phyloP scores from a whole-genome alignment of 2,329 filamentous ascomycete species.

The Venturia pyrina region DNA sequence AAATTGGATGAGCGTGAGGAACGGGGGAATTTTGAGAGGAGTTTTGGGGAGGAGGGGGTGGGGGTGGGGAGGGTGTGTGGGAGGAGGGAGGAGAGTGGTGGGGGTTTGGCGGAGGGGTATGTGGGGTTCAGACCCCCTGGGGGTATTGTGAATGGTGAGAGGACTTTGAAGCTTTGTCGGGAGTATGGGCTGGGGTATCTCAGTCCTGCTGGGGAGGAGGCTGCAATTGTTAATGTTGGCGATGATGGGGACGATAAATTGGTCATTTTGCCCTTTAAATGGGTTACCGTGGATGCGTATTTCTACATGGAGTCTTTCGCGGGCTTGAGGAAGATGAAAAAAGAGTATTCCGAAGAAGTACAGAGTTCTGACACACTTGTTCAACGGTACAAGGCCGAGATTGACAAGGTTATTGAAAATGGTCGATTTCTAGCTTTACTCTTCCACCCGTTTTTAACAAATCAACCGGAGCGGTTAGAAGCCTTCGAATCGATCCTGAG shows the following conservation, averaged over 20 bases:
- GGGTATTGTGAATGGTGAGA: constrained; percentile 21
- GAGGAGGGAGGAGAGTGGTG: neutral
- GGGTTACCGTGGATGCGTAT: constrained; percentile 24
- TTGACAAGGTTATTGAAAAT: constrained; percentile 21
- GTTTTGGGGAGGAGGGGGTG: constrained; percentile 20
- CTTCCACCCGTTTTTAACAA: constrained; percentile 25
- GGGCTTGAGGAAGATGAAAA: constrained; percentile 20
- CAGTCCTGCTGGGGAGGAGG: constrained; percentile 23
- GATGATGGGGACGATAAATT: constrained; percentile 15
- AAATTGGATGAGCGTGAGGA: constrained; percentile 19
- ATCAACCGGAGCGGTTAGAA: constrained; percentile 17
- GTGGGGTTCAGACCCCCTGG: constrained; percentile 24
- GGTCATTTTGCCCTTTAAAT: constrained; percentile 20
- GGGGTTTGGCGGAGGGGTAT: constrained; percentile 16
- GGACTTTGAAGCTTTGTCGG: constrained; percentile 21
- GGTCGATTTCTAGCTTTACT: constrained; percentile 21
- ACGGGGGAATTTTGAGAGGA: constrained; percentile 19
- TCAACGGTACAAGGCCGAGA: constrained; percentile 17
- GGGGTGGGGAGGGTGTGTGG: constrained; percentile 15
- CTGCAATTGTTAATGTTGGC: constrained; percentile 15
- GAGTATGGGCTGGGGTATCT: constrained; percentile 22
- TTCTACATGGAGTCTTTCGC: constrained; percentile 24
- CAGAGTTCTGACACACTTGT: constrained; percentile 17
- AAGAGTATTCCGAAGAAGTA: constrained; percentile 16
- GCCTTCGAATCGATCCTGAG: constrained; percentile 21